Evolutionary conservation across 179 eudicot species (phyloP).

Genomic region (Drosera spatulata): DNA sequence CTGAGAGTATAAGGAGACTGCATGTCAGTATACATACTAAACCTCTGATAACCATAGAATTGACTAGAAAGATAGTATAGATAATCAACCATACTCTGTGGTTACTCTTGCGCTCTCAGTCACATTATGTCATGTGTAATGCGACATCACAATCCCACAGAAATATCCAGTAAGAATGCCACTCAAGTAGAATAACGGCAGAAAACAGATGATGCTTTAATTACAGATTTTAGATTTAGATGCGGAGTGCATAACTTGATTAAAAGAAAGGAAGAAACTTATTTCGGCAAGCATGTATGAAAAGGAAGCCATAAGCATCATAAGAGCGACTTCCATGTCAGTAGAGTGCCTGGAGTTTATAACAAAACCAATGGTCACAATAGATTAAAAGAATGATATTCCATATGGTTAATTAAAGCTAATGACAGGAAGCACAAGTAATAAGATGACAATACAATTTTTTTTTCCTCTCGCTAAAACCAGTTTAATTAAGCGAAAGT

Average conservation of each 20-base stretch:
- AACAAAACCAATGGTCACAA: conserved; percentile 5
- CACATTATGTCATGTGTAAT: conserved; percentile 93
- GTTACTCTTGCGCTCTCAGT: conserved; percentile 81
- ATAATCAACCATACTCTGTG: conserved; percentile 67
- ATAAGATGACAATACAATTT: too few relatives aligned
- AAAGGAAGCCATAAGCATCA: conserved; percentile 96
- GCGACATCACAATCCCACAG: conserved; percentile 99
- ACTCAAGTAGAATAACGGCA: conserved; percentile 77
- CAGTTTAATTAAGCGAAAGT: too few relatives aligned
- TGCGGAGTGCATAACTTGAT: too few relatives aligned
- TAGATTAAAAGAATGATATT: too few relatives aligned
- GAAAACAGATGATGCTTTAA: conserved; percentile 7
- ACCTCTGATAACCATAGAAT: conserved; percentile 3
- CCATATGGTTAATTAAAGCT: too few relatives aligned
- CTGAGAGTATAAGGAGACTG: conserved; percentile 22
- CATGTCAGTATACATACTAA: not conserved
- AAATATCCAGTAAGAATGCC: conserved; percentile 93
- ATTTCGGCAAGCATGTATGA: conserved; percentile 98
- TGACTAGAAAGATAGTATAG: not conserved
- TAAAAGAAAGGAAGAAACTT: conserved; percentile 17
- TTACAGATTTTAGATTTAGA: not conserved
- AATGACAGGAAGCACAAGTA: too few relatives aligned
- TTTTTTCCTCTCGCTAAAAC: too few relatives aligned
- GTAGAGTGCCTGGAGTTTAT: conserved; percentile 75
- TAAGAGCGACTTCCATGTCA: conserved; percentile 94